Conservation (phyloP, 2,329 filamentous ascomycete genomes). For the Dothideomycetes sp. region DNA sequence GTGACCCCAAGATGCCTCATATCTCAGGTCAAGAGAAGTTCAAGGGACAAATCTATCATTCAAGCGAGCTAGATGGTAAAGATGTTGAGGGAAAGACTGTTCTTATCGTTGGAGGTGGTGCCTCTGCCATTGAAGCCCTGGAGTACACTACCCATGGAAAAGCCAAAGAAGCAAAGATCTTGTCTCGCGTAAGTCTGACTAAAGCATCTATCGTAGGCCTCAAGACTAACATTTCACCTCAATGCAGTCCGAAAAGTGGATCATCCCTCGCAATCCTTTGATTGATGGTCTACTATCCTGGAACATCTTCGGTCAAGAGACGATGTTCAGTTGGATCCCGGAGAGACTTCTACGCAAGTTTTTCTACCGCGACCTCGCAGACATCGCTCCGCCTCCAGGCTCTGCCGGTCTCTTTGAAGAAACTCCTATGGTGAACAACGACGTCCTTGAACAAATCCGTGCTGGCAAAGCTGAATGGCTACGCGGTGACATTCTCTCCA, state of each 20-base stretch:
- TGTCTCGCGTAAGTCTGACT: constrained; percentile 47
- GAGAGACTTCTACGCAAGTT: constrained; percentile 64
- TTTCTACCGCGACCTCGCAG: constrained; percentile 73
- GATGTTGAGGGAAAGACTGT: constrained; percentile 66
- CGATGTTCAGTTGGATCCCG: constrained; percentile 65
- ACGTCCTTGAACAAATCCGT: constrained; percentile 68
- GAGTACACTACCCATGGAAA: constrained; percentile 64
- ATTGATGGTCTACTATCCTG: constrained; percentile 64
- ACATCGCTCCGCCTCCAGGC: constrained; percentile 53
- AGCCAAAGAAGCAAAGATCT: constrained; percentile 60
- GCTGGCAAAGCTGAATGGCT: constrained; percentile 66
- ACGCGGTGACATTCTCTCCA: constrained; percentile 67
- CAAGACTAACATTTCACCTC: no score
- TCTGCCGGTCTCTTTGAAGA: constrained; percentile 64
- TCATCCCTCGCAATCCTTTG: constrained; percentile 70
- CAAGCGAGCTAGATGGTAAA: constrained; percentile 63
- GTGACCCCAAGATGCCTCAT: constrained; percentile 63
- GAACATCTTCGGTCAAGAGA: constrained; percentile 74
- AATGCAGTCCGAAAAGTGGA: constrained; percentile 64
- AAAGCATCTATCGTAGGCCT: no score
- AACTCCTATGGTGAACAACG: constrained; percentile 80
- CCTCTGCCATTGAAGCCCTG: constrained; percentile 71
- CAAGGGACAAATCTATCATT: constrained; percentile 64
- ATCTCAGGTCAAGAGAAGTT: constrained; percentile 64
- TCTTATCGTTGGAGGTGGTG: constrained; percentile 67